Conservation (phyloP, 352 stramenopile genomes). For the Phytophthora melonis region DNA sequence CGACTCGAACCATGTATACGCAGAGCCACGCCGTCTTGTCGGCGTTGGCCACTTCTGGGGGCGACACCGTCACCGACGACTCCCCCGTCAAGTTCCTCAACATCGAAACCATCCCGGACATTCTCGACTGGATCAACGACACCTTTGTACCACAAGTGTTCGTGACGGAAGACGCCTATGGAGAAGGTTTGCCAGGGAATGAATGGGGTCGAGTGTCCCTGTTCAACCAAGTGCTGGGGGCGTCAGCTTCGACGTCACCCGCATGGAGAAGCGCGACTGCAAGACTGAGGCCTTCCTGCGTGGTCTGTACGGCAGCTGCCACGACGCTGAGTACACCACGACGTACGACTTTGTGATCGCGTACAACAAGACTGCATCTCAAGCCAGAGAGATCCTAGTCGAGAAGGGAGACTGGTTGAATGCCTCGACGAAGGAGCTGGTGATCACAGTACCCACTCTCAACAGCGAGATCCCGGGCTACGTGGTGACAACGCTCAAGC, state of each 20-base stretch:
- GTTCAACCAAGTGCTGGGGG: slow-evolving; percentile 53
- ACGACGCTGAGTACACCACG: slow-evolving; percentile 25
- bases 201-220: slow-evolving; percentile 35
- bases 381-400: background rate
- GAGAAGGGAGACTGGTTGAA: slow-evolving; percentile 13
- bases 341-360: slow-evolving; percentile 10
- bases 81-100: slow-evolving; percentile 52
- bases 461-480: slow-evolving; percentile 30
- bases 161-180: slow-evolving; percentile 47
- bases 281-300: slow-evolving; percentile 28
- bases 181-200: slow-evolving; percentile 30
- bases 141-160: slow-evolving; percentile 55
- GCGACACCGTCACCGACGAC: slow-evolving; percentile 44
- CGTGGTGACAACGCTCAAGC: background rate
- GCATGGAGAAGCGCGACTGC: slow-evolving; percentile 21
- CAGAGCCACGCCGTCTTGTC: slow-evolving; percentile 38
- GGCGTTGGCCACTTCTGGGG: slow-evolving; percentile 41
- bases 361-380: background rate
- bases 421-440: slow-evolving; percentile 18
- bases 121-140: slow-evolving; percentile 50
- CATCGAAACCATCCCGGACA: slow-evolving; percentile 39
- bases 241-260: slow-evolving; percentile 36
- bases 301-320: slow-evolving; percentile 44
- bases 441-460: slow-evolving; percentile 48
- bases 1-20: slow-evolving; percentile 32